phyloP scores from a whole-genome alignment of 169 alveolate species.

The Babesia bovis region DNA sequence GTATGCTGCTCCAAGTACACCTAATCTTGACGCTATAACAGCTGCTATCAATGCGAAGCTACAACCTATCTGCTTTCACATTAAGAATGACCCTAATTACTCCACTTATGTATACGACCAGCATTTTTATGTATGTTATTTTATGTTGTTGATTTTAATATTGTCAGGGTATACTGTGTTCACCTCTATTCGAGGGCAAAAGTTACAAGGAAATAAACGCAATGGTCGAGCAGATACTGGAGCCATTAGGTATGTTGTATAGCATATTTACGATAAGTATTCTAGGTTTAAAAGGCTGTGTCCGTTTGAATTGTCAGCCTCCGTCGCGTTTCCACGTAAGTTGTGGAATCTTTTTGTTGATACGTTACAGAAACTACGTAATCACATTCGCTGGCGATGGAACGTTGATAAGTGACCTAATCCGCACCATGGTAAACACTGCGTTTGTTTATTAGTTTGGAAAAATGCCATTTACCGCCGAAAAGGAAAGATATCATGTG shows the following conservation, averaged over 20 bases:
- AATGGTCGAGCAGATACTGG: constrained; percentile 79
- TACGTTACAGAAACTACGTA: constrained; percentile 62
- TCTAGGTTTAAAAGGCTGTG: constrained; percentile 69
- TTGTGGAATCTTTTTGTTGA: neutral
- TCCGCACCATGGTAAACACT: neutral
- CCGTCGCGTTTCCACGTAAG: constrained; percentile 74
- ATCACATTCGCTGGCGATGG: constrained; percentile 80
- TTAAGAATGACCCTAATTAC: constrained; percentile 82
- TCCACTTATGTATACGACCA: constrained; percentile 81
- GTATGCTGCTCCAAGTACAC: constrained; percentile 79
- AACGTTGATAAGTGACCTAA: constrained; percentile 67
- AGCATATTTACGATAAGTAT: neutral
- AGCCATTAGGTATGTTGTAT: constrained; percentile 70
- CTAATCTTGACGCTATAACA: constrained; percentile 69
- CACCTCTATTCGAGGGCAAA: constrained; percentile 86
- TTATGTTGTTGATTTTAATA: neutral
- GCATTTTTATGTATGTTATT: constrained; percentile 65
- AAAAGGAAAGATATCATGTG: constrained; percentile 15
- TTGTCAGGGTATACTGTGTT: constrained; percentile 82
- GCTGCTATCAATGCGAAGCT: constrained; percentile 75
- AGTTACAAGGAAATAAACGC: constrained; percentile 79
- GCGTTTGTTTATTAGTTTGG: neutral
- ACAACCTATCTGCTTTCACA: constrained; percentile 82
- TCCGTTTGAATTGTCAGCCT: constrained; percentile 78
- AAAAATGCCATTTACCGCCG: constrained; percentile 14